A percentile compares a stretch with the other conserved stretches of the same genome.
Conservation (phyloP, 2,329 filamentous ascomycete species). For the Leptodontidium sp. region DNA sequence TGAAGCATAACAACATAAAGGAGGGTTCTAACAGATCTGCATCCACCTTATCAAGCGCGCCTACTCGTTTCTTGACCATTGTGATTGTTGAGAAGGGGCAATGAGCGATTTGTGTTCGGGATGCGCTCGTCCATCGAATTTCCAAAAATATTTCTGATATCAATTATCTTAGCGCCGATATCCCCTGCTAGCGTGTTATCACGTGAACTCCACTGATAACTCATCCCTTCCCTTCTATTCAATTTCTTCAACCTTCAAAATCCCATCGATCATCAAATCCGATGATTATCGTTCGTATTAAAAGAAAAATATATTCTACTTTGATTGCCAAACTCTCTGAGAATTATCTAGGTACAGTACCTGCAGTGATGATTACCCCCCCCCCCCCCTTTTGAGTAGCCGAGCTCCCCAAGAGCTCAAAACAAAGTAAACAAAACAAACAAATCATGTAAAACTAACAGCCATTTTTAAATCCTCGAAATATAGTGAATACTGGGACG, state of each 20-base stretch:
- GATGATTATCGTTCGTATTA: too few relatives aligned
- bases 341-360: too few relatives aligned
- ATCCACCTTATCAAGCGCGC: conserved; percentile 93
- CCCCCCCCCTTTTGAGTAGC: too few relatives aligned
- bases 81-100: conserved; percentile 28
- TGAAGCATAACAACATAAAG: conserved; percentile 26
- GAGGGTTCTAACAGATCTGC: conserved; percentile 73
- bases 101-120: conserved; percentile 21
- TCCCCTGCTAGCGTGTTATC: conserved; percentile 26
- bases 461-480: too few relatives aligned
- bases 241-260: neutral
- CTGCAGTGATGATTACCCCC: too few relatives aligned
- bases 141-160: conserved; percentile 45
- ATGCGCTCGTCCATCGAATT: conserved; percentile 25
- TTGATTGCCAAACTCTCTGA: too few relatives aligned
- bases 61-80: conserved; percentile 89
- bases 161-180: conserved; percentile 43
- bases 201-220: neutral
- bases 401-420: too few relatives aligned
- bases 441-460: too few relatives aligned
- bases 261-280: neutral
- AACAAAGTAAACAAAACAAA: too few relatives aligned
- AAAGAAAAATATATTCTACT: too few relatives aligned
- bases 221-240: neutral
- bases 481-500: too few relatives aligned